phyloP scores from a whole-genome alignment of 495 filamentous ascomycete species.

The Hypoxylon subgilvum region DNA sequence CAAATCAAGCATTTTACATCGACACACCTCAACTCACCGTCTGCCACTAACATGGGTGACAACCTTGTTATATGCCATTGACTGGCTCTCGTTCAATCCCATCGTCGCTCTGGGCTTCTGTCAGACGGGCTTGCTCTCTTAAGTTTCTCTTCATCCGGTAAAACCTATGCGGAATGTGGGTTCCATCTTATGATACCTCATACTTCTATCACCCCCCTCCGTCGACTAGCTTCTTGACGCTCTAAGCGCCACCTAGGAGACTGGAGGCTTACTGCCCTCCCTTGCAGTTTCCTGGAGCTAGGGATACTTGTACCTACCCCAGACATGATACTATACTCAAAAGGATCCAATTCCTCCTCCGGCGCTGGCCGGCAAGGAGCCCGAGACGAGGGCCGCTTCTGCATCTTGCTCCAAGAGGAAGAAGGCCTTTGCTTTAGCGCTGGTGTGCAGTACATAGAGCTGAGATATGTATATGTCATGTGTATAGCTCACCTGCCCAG shows the following conservation, averaged over 20 bases:
- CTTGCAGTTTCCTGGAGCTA: conserved; percentile 19
- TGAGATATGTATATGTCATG: conserved; percentile 10
- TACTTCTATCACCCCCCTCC: conserved; percentile 4
- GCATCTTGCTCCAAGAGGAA: conserved; percentile 33
- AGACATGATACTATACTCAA: conserved; percentile 6
- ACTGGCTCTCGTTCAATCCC: conserved; percentile 43
- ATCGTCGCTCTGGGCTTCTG: conserved; percentile 24
- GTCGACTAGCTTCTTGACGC: conserved; percentile 27
- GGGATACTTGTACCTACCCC: conserved; percentile 29
- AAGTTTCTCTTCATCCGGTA: conserved; percentile 30
- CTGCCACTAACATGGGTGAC: conserved; percentile 43
- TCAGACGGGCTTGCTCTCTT: conserved; percentile 27
- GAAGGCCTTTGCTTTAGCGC: conserved; percentile 10
- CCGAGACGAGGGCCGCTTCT: conserved; percentile 27
- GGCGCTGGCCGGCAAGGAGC: conserved; percentile 25
- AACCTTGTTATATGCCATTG: conserved; percentile 40
- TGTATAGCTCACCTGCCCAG: conserved; percentile 24
- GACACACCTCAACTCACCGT: conserved; percentile 43
- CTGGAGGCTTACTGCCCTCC: conserved; percentile 18
- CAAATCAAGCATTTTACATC: conserved; percentile 31
- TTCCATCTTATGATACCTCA: conserved; percentile 30
- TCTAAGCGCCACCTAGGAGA: conserved; percentile 30
- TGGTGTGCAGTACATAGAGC: too few relatives aligned
- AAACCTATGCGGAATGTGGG: conserved; percentile 31
- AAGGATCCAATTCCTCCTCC: conserved; percentile 15